Evolutionary conservation across 202 grass and related monocot species (phyloP).

Genomic region (Elaeis oleifera): DNA sequence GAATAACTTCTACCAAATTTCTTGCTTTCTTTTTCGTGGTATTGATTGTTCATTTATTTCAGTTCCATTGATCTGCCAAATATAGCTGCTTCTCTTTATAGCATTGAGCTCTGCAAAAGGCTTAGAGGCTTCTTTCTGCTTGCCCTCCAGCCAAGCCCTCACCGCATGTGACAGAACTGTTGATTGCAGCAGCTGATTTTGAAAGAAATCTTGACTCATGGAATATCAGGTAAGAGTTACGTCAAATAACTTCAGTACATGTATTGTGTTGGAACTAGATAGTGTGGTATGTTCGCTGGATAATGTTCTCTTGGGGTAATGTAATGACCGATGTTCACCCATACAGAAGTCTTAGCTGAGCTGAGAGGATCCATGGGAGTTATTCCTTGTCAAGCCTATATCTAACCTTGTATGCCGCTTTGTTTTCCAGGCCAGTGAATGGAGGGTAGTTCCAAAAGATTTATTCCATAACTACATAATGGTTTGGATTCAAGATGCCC

Average conservation of each 20-base stretch:
- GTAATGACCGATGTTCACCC: too few relatives aligned
- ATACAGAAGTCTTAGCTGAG: too few relatives aligned
- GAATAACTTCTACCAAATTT: slow-evolving; percentile 12
- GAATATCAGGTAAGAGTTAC: slow-evolving; percentile 61
- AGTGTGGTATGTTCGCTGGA: too few relatives aligned
- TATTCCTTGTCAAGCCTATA: too few relatives aligned
- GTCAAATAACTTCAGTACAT: too few relatives aligned
- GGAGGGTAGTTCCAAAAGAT: slow-evolving; percentile 78
- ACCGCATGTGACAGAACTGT: slow-evolving; percentile 73
- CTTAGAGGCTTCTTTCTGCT: slow-evolving; percentile 69
- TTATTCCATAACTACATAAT: slow-evolving; percentile 83
- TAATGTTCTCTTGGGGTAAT: too few relatives aligned
- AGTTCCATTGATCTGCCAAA: slow-evolving; percentile 98
- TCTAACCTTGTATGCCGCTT: not conserved
- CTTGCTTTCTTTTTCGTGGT: slow-evolving; percentile 2
- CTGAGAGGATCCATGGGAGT: too few relatives aligned
- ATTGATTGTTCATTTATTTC: not conserved
- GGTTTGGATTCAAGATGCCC: slow-evolving; percentile 89
- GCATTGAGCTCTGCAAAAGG: slow-evolving; percentile 72
- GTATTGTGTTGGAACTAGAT: too few relatives aligned
- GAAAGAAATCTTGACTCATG: slow-evolving; percentile 84
- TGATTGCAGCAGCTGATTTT: slow-evolving; percentile 76
- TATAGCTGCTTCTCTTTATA: slow-evolving; percentile 80
- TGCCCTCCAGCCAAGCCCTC: slow-evolving; percentile 75
- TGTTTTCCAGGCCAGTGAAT: slow-evolving; percentile 52